A percentile compares a stretch with the other conserved stretches of the same genome.
Evolutionary conservation across 441 rosid genomes (phyloP).

Genomic region (Geranium incanum): DNA sequence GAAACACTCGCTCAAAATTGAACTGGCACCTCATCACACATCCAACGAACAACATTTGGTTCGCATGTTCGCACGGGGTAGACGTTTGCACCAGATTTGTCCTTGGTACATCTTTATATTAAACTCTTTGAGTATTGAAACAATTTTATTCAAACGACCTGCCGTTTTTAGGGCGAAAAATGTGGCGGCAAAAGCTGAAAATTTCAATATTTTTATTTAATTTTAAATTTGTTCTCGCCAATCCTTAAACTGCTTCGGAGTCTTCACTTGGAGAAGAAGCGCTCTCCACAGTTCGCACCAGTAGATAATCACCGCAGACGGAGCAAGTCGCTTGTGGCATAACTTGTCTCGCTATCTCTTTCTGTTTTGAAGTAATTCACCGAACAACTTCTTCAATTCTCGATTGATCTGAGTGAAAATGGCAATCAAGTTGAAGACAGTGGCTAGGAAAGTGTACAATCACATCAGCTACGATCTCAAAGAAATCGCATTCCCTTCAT

Average conservation of each 20-base stretch:
- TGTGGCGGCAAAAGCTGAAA: not conserved
- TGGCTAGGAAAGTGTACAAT: slow-evolving; percentile 53
- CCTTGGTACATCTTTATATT: too few relatives aligned
- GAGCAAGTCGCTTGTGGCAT: not conserved
- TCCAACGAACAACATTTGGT: too few relatives aligned
- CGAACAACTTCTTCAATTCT: not conserved
- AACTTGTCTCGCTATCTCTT: not conserved
- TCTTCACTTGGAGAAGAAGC: not conserved
- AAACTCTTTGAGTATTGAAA: too few relatives aligned
- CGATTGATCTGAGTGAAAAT: not conserved
- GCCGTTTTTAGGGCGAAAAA: not conserved
- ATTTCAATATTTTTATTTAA: too few relatives aligned
- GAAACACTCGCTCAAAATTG: too few relatives aligned
- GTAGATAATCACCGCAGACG: not conserved
- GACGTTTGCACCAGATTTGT: too few relatives aligned
- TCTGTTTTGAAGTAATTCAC: not conserved
- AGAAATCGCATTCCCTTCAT: slow-evolving; percentile 83
- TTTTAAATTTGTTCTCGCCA: too few relatives aligned
- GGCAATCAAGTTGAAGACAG: slow-evolving; percentile 52
- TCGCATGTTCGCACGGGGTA: too few relatives aligned
- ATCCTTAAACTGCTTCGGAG: not conserved
- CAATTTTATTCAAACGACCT: not conserved
- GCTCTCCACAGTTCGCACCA: too few relatives aligned
- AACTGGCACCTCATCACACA: too few relatives aligned
- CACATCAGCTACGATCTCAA: slow-evolving; percentile 68